These are phyloP conservation scores for Psophocarpus tetragonolobus DNA, from an alignment of 306 rosid species.

Conservation along the genomic window DNA sequence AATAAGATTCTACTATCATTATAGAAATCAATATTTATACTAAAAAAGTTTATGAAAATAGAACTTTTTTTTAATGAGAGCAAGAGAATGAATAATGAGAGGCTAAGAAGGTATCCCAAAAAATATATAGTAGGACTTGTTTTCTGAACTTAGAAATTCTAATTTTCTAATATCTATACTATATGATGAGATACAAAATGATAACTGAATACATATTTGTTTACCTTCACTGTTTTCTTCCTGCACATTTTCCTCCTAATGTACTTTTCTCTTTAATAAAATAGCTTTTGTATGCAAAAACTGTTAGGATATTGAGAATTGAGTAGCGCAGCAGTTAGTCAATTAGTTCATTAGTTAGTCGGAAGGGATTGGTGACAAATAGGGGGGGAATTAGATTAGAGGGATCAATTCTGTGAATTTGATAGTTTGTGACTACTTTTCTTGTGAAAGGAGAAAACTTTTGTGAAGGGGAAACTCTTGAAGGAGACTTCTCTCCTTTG, in stretches of 20 bases:
- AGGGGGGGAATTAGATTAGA: background rate
- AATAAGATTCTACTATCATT: slow-evolving; percentile 10
- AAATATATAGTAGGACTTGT: background rate
- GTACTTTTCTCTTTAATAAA: slow-evolving; percentile 6
- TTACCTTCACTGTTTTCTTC: background rate
- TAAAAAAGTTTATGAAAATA: background rate
- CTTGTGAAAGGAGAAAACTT: background rate
- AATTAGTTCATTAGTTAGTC: background rate
- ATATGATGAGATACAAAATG: background rate
- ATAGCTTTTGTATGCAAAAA: background rate
- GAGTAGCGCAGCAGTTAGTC: background rate
- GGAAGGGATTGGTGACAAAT: background rate
- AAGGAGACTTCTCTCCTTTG: background rate
- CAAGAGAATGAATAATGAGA: background rate
- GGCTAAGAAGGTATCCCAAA: background rate
- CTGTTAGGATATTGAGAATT: background rate
- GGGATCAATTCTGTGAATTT: background rate
- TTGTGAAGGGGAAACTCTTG: background rate
- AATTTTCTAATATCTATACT: background rate
- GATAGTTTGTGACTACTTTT: background rate
- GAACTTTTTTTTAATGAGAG: background rate
- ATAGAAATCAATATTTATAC: background rate
- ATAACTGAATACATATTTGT: background rate
- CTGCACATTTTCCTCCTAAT: background rate
- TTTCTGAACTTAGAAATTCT: background rate